Base-by-base conservation (phyloP, 257 asterid genomes). In the Apocynum venetum region DNA sequence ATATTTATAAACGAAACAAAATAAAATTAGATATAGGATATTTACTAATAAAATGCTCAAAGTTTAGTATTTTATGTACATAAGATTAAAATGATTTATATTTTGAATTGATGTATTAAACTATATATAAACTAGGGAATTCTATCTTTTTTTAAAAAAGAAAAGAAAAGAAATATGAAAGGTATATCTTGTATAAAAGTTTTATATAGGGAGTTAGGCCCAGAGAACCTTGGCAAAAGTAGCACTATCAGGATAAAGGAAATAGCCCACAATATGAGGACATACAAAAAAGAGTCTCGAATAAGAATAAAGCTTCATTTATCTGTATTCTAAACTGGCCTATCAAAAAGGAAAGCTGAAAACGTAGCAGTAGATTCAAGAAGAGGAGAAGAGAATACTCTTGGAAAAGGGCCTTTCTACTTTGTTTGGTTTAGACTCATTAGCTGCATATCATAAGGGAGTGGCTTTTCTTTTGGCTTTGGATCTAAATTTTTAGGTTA, bases 261-360 rank as follows among this genome's bases (percentile, higher is more conserved):
- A 57, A 19, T 57, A 9, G 4, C 3, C 66, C 47, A 75, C 49
- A 44, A 51, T 51, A 9, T 51, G n/a, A 44, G 36, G 51, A 7
- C 10, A 36, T n/a, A 59, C 2, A 12, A 9, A 17, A 77, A 77
- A 68, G 19, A 14, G 60, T n/a, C 13, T 53, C 70, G 84, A 80
- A 81, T 81, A 81, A 81, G 84, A 77, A 81, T 77, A 77, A 81
- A 81, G 81, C 15, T 77, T 19, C 66, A 25, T n/a, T 59, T 70
- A 76, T 65, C 43, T 0, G 14, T 43, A 44, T 14, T 12, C 31
- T 1, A 65, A 7, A 69, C 51, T 25, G 31, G 31, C 31, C 31
- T 25, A 25, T 25, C 57, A 63, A 46, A 72, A 72, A 40, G 65
- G 64, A 25, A 57, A 67, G 12, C 52, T 2, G 4, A 20, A 13